Percentiles rank a stretch among this genome's conserved stretches.
These are phyloP conservation scores for Flaveria linearis DNA, from an alignment of 129 eudicot genomes.

Conservation along the genomic window DNA sequence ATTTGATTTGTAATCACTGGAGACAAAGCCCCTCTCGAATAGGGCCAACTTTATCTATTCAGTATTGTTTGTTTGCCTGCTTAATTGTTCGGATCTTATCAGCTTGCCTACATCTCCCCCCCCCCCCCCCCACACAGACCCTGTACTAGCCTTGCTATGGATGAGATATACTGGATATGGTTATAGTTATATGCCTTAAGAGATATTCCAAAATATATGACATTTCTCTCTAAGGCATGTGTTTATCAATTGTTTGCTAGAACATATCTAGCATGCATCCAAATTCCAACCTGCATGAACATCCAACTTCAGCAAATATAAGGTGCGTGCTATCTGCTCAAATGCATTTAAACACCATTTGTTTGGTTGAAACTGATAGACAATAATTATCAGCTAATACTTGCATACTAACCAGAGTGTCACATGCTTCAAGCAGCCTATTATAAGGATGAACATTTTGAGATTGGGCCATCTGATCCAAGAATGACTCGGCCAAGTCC, in stretches of 20 bases:
- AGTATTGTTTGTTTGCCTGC: too few species aligned
- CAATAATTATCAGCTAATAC: neutral
- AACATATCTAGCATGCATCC: neutral
- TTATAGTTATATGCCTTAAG: neutral
- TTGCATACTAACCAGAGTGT: constrained; percentile 55
- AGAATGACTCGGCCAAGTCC: constrained; percentile 68
- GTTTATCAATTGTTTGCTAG: neutral
- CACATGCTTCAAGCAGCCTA: constrained; percentile 76
- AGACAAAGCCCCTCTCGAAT: too few species aligned
- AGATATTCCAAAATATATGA: neutral
- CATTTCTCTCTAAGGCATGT: neutral
- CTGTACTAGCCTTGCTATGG: too few species aligned
- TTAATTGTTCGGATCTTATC: too few species aligned
- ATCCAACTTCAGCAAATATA: neutral
- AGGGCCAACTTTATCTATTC: too few species aligned
- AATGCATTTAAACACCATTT: constrained; percentile 1
- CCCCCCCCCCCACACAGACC: too few species aligned
- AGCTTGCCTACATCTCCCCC: too few species aligned
- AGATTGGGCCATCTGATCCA: constrained; percentile 46
- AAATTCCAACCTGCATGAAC: neutral
- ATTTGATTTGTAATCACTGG: too few species aligned
- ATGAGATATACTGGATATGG: too few species aligned
- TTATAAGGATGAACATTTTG: constrained; percentile 35
- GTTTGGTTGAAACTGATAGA: neutral
- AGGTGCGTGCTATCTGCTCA: neutral